Base-by-base conservation (phyloP, 176 grass and related monocot species). In the Calamus simplicifolius region DNA sequence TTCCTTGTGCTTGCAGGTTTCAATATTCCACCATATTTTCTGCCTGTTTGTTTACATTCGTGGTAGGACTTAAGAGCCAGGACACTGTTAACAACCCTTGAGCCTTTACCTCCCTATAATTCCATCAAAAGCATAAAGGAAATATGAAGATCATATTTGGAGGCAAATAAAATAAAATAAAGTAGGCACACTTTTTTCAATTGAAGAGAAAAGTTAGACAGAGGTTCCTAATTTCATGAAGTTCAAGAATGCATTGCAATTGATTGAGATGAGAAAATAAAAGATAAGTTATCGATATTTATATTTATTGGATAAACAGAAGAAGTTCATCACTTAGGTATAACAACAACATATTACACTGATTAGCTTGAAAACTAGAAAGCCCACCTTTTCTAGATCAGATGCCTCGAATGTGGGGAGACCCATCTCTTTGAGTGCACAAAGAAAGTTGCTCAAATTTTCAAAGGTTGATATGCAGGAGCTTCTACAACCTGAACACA, bases 341-440 rank as follows among this genome's bases (percentile, higher is more conserved):
- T 7, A 43, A 43, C 8, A 10, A 43, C 1, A 43, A 43, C 35
- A 43, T 12, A 43, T 43, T 2, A 1, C 12, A 13, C 35, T 2
- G 8, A 43, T 12, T 43, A 43, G 35, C 35, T 43, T 13, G 12
- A 59, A 75, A 72, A 68, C 52, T 48, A 49, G 49, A 50, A 35
- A n/a, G 48, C 12, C 48, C 61, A 86, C 93, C 87, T 88, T 82
- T 61, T 85, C 86, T 8, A 97, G 75, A 71, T 97, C 84, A 25
- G 87, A 97, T 54, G 85, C 81, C 58, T 85, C 93, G 68, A 97
- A n/a, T n/a, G 93, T 88, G 30, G 87, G 81, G 51, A 97, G 79
- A 25, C 87, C 93, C 70, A 97, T 74, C 67, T 88, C 66, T 73
- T 85, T 72, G 18, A 97, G 68, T 49, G 78, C 84, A 0, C 55